Evolutionary conservation across 2,329 filamentous ascomycete genomes (phyloP), one percentile per base, ranked within the genome.

Genomic region (Alternaria triticina): DNA sequence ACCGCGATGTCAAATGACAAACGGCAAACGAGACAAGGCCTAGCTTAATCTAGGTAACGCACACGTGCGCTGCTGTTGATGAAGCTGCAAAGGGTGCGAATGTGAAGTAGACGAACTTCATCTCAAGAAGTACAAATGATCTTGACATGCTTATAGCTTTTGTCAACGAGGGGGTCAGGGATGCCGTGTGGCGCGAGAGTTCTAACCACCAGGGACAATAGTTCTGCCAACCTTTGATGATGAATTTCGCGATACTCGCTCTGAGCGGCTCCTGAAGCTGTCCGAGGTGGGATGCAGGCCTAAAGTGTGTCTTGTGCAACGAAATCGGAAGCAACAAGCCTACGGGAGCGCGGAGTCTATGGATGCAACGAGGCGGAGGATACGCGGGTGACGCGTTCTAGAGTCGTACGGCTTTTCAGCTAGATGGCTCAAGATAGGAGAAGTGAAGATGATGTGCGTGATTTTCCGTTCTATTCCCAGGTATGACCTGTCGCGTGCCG

Each of bases 21-120:
- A 62, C 36, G 30, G 51, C 43, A 57, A 59, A 52, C 44, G 40
- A 54, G 36, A 47, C 45, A 60, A 56, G 46, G 17, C n/a, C 59
- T 58, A 62, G 62, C 66, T 68, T 56, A 61, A 67, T 65, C 47
- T 61, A 64, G 66, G 43, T 45, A 52, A 27, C 59, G 13, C 60
- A 57, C 64, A 64, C 50, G 66, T 66, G 68, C 61, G 51, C 57
- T 52, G 50, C 43, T 46, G 62, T 66, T 66, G 43, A 58, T 52
- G 51, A 57, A 47, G 28, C n/a, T 56, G 61, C 33, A 61, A 50
- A 50, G 61, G 49, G 50, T 55, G 59, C 54, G 50, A 54, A 59
- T 61, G 44, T 40, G 54, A 57, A 54, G 58, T 67, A 64, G 44
- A 68, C 28, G 54, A 54, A 43, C 36, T 49, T 27, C 47, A 33